Base-by-base conservation (phyloP, 257 asterid genomes). In the Solanum piurae region DNA sequence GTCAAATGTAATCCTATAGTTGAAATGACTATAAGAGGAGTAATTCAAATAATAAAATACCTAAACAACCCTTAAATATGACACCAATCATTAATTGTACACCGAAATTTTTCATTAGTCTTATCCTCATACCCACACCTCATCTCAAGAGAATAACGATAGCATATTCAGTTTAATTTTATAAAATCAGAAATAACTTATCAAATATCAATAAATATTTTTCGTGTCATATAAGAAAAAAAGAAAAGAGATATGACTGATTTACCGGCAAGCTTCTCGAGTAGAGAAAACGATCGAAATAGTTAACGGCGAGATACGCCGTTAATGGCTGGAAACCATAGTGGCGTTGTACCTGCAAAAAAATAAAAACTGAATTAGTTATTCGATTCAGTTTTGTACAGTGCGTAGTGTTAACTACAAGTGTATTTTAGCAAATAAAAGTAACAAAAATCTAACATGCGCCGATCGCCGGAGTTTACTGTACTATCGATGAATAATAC, bases 291-390 rank as follows among this genome's bases (percentile, higher is more conserved):
- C 99, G 98, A 87, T 97, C 99, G 2, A 97, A 88, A 91, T 97
- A 97, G 89, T 83, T 95, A 89, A 95, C 96, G 90, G 99, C 88
- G 88, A 97, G 98, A 92, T 91, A 97, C 92, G 95, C 97, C 94
- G 99, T 97, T 87, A 94, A 85, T 36, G 99, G 94, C 92, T 95
- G 98, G 72, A 97, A 97, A 74, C 98, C 93, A 90, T 95, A 94
- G 87, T 92, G 92, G 80, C 95, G 98, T 62, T 93, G 97, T 86
- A 95, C 99, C 99, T 97, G 95, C 94, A 87, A 82, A 27, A 42
- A 5, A 44, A 31, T 27, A 46, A 2, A 14, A 27, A 46, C 12
- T 37, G 33, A 18, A 29, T 40, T 42, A 42, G 62, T 27, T 44
- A 44, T 25, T 40, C 36, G 60, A 77, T 40, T 44, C 84, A 79